Percentiles rank a stretch among this genome's conserved stretches.
phyloP scores from a whole-genome alignment of 2,329 filamentous ascomycete genomes.

The Purpureocillium lavendulum region DNA sequence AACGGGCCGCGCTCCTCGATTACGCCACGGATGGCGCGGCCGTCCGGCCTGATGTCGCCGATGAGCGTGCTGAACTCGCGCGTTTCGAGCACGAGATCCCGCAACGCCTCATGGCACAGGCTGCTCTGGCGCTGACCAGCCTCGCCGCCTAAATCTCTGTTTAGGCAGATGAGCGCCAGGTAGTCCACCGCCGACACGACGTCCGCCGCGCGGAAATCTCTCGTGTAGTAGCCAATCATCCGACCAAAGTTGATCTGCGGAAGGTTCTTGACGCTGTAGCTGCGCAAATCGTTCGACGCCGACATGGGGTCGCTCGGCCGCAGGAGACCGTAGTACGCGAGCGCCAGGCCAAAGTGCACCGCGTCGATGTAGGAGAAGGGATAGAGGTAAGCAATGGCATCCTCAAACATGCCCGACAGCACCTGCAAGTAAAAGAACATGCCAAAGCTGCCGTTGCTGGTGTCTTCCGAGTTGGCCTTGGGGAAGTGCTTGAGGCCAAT shows the following conservation, averaged over 20 bases:
- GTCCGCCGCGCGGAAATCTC: conserved; percentile 87
- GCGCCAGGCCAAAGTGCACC: conserved; percentile 85
- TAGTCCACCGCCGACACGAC: conserved; percentile 90
- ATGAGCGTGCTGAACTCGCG: conserved; percentile 91
- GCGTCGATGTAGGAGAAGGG: conserved; percentile 87
- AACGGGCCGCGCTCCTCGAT: conserved; percentile 79
- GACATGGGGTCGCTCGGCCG: conserved; percentile 75
- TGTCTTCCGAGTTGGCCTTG: conserved; percentile 68
- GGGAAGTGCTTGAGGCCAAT: conserved; percentile 89
- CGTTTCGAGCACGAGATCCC: conserved; percentile 92
- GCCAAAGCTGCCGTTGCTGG: conserved; percentile 67
- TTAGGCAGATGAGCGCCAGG: conserved; percentile 82
- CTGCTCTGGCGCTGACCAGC: conserved; percentile 68
- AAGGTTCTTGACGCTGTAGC: conserved; percentile 57
- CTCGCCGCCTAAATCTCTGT: conserved; percentile 69
- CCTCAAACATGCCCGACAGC: conserved; percentile 86
- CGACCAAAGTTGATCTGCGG: conserved; percentile 91
- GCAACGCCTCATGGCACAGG: conserved; percentile 85
- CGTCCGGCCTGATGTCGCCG: conserved; percentile 82
- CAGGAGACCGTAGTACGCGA: conserved; percentile 83
- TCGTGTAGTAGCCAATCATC: conserved; percentile 90
- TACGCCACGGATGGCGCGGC: conserved; percentile 73
- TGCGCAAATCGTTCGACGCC: conserved; percentile 62
- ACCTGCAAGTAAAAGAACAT: conserved; percentile 93
- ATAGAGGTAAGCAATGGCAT: conserved; percentile 86